Evolutionary conservation across 306 rosid species (phyloP).

Genomic region (Corylus avellana): DNA sequence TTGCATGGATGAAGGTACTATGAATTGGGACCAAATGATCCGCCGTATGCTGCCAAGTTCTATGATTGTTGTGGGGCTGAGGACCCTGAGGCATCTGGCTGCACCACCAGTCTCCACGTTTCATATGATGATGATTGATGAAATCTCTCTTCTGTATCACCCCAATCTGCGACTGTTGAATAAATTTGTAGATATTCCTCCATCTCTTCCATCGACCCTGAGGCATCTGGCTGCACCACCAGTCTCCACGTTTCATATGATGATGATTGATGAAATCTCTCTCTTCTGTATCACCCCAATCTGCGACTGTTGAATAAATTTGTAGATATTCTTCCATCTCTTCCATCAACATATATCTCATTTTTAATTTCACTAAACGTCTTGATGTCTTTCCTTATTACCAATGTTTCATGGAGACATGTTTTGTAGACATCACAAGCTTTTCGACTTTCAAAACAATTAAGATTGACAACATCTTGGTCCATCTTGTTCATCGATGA

Average conservation of each 20-base stretch:
- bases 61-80: conserved; percentile 97
- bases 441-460: background rate
- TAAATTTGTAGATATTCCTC: background rate
- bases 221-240: conserved; percentile 81
- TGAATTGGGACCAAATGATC: conserved; percentile 76
- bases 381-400: background rate
- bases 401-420: background rate
- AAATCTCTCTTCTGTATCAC: conserved; percentile 4
- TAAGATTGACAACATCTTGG: no score
- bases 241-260: conserved; percentile 75
- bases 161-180: background rate
- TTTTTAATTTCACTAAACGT: background rate
- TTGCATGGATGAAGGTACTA: conserved; percentile 59
- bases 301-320: background rate
- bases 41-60: conserved; percentile 86
- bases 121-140: conserved; percentile 72
- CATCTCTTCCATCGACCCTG: conserved; percentile 35
- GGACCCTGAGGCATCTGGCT: conserved; percentile 73
- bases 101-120: conserved; percentile 74
- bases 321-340: background rate
- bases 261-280: conserved; percentile 46
- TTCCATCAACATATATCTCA: background rate
- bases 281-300: background rate
- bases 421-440: background rate
- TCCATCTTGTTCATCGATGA: no score